Evolutionary conservation across 768 basidiomycete species (phyloP).

Genomic region (Russula brevipes): DNA sequence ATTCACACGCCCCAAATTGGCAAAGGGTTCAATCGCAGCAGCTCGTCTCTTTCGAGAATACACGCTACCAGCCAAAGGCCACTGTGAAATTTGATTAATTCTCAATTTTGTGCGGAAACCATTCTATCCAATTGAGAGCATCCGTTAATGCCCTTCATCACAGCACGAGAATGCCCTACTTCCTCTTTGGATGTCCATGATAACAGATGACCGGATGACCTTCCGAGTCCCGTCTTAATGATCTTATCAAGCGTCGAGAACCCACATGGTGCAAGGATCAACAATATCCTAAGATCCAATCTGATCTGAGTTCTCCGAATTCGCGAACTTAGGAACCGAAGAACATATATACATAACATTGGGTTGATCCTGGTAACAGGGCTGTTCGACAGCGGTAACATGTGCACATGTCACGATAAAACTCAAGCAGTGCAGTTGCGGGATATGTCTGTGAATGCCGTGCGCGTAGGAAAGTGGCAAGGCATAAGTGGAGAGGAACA

Average conservation of each 20-base stretch:
- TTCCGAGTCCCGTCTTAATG: neutral
- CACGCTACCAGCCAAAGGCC: too few relatives aligned
- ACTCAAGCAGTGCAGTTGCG: neutral
- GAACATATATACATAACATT: neutral
- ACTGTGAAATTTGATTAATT: too few relatives aligned
- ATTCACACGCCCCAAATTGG: slow-evolving; percentile 1
- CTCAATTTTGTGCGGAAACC: too few relatives aligned
- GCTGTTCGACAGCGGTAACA: slow-evolving; percentile 1
- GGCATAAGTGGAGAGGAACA: neutral
- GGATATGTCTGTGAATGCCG: neutral
- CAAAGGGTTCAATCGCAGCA: too few relatives aligned
- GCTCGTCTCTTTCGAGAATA: too few relatives aligned
- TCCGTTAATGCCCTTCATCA: too few relatives aligned
- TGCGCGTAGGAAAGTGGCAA: neutral
- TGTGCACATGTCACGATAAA: neutral
- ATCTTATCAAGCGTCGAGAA: neutral
- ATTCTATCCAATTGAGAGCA: too few relatives aligned
- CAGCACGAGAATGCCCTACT: too few relatives aligned
- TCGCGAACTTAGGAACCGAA: too few relatives aligned
- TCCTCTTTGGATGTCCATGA: neutral
- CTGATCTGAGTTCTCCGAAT: neutral
- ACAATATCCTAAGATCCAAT: neutral
- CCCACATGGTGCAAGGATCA: neutral
- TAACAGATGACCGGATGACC: neutral
- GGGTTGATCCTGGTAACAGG: neutral